Evolutionary conservation across 495 filamentous ascomycete genomes (phyloP).

Genomic region (Trichoderma asperelloides): DNA sequence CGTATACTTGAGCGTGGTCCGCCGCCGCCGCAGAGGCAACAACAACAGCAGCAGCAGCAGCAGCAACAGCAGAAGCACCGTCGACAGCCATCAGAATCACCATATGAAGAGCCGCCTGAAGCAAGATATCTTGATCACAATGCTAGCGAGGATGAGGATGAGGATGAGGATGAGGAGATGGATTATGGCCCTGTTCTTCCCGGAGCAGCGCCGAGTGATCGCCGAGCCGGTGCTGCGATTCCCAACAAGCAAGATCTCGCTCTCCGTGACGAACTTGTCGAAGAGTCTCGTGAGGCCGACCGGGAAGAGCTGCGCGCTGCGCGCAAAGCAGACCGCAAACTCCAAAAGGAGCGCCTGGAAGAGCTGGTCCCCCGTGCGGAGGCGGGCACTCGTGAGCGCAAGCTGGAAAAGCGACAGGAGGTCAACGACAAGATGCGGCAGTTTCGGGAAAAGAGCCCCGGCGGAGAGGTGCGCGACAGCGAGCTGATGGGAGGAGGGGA

Average conservation of each 20-base stretch:
- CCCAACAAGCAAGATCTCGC: slow-evolving; percentile 69
- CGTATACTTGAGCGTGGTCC: slow-evolving; percentile 31
- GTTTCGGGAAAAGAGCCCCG: slow-evolving; percentile 52
- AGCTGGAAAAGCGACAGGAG: slow-evolving; percentile 67
- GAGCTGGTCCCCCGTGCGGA: slow-evolving; percentile 80
- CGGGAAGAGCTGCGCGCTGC: slow-evolving; percentile 48
- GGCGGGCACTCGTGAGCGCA: slow-evolving; percentile 72
- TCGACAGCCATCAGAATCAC: neutral
- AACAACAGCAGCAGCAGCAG: slow-evolving; percentile 2
- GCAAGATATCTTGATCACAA: neutral
- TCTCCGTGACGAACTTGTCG: slow-evolving; percentile 40
- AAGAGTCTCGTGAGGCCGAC: slow-evolving; percentile 43
- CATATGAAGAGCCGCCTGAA: neutral
- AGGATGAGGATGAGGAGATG: slow-evolving; percentile 51
- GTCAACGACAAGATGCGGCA: slow-evolving; percentile 47
- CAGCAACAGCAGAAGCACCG: neutral
- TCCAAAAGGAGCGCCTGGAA: slow-evolving; percentile 57
- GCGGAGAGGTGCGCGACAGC: slow-evolving; percentile 33
- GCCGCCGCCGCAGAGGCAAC: neutral
- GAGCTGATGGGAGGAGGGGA: slow-evolving; percentile 57
- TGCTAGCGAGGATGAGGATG: slow-evolving; percentile 27
- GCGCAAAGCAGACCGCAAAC: slow-evolving; percentile 51
- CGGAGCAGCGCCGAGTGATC: slow-evolving; percentile 17
- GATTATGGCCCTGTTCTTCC: slow-evolving; percentile 66
- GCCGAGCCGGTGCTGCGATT: slow-evolving; percentile 58